A percentile compares a stretch with the other conserved stretches of the same genome.
These are phyloP conservation scores for Beauveria sp. DNA, from an alignment of 2,329 filamentous ascomycete genomes.

Conservation along the genomic window DNA sequence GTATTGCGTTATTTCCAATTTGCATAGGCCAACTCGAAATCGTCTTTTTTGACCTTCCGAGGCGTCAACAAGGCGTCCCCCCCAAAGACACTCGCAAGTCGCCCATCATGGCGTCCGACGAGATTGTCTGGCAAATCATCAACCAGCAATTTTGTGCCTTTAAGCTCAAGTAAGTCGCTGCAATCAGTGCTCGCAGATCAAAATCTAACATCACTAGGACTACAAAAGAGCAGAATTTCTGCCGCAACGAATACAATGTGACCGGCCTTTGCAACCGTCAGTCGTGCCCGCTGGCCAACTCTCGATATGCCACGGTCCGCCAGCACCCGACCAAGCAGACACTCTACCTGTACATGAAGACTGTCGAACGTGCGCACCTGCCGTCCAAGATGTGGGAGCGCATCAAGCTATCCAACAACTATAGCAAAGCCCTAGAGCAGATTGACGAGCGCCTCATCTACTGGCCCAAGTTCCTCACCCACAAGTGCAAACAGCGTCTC, in stretches of 20 bases:
- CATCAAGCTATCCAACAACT: slow-evolving; percentile 84
- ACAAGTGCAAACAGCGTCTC: slow-evolving; percentile 94
- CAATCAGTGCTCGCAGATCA: no score
- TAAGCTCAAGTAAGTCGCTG: slow-evolving; percentile 70
- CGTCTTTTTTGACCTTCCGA: not conserved
- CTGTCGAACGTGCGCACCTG: slow-evolving; percentile 78
- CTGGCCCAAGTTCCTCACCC: slow-evolving; percentile 87
- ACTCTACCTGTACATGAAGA: slow-evolving; percentile 96
- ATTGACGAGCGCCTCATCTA: slow-evolving; percentile 82
- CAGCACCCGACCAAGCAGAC: slow-evolving; percentile 72
- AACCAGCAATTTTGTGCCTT: slow-evolving; percentile 93
- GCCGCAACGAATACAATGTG: slow-evolving; percentile 89
- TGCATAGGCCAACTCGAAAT: not conserved
- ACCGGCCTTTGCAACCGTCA: slow-evolving; percentile 78
- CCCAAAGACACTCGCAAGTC: not conserved
- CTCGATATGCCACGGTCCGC: slow-evolving; percentile 85
- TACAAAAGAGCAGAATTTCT: slow-evolving; percentile 85
- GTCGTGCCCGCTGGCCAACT: slow-evolving; percentile 85
- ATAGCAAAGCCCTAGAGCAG: slow-evolving; percentile 79
- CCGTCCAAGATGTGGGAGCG: slow-evolving; percentile 92
- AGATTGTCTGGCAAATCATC: slow-evolving; percentile 96
- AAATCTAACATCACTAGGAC: slow-evolving; percentile 45
- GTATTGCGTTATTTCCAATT: not conserved
- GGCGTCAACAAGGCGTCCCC: no score
- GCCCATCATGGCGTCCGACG: slow-evolving; percentile 72